Base-by-base conservation (phyloP, 768 basidiomycete genomes). In the Leccinum arenicola region DNA sequence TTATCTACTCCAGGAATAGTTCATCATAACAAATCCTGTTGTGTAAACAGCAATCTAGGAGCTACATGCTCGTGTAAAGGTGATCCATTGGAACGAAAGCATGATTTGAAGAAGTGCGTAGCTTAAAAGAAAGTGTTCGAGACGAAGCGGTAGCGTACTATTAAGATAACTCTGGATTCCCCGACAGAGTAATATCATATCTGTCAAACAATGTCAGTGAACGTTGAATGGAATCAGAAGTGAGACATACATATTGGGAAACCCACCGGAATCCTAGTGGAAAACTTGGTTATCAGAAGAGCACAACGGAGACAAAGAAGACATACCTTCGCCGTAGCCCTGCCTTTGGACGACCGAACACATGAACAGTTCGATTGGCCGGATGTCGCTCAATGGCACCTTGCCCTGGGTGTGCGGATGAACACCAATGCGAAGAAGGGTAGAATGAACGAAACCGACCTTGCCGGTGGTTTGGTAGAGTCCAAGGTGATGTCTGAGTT, bases 311-410 rank as follows among this genome's bases (percentile, higher is more conserved):
- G 2, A 29, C 21, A 11, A 23, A 50, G 53, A 38, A 59, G 40
- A 59, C 78, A 52, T 57, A 86, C 95, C 96, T 79, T 98, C 96
- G 60, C 95, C 96, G 74, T 99, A 98, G 52, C 96, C 96, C 75
- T 97, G 95, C 74, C 96, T 84, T 83, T 96, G 94, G 57, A 99
- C 97, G 57, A 99, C 97, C 14, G 97, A 98, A 80, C 95, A 98
- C 97, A 99, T 99, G 86, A 98, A 99, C 66, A 98, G 84, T 73
- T 99, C 97, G 74, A 99, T 98, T 17, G 97, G 97, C 60, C 97
- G 86, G 66, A 98, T 98, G 74, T 98, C 96, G 66, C 81, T 91
- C 70, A 99, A 84, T 60, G 95, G 96, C 40, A 97, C 92, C 75
- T 98, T 98, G 73, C 97, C 97, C 95, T 97, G 65, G 43, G 25